Evolutionary conservation across 495 filamentous ascomycete species (phyloP), one percentile per base, ranked within the genome.

Genomic region (Daldinia childiae): DNA sequence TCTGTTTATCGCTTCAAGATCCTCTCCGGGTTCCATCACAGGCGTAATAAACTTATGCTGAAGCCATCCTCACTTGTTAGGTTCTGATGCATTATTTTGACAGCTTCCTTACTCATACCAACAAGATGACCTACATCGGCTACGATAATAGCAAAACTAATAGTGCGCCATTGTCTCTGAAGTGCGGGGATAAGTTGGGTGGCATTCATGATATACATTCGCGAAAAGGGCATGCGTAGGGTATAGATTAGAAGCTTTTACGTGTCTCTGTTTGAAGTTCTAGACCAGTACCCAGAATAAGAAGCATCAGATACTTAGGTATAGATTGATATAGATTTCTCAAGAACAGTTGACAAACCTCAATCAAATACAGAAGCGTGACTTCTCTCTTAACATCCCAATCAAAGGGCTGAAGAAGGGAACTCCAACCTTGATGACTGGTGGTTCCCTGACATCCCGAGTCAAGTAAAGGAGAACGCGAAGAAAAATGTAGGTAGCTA

Each of bases 401-500:
- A 71, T 19, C 39, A 76, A n/a, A 1, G 76, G 74, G 26, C 70
- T 21, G 21, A 76, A 11, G 52, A 78, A 77, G 11, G 76, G 76
- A 19, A 77, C 38, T 0, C 11, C 21, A 3, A 64, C 72, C 11
- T 64, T 30, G 29, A 76, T 68, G 14, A 65, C 69, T 0, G 72
- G 72, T 5, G 76, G 76, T 38, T 78, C 76, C 55, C 41, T 65
- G 0, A 67, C 52, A 61, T 78, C 69, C 17, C 76, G 74, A 9
- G 76, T 71, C 9, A 67, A 26, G 39, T 68, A 41, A 15, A 76
- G 63, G 1, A 76, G 51, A 41, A 68, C 24, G 1, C 55, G 64
- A 43, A 77, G 69, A 43, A 76, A 74, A 27, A 72, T 2, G 58
- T 76, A 78, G 8, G 72, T 73, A 36, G 43, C 43, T 43, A 43